phyloP scores from a whole-genome alignment of 305 asterid species.

The Fraxinus latifolia region DNA sequence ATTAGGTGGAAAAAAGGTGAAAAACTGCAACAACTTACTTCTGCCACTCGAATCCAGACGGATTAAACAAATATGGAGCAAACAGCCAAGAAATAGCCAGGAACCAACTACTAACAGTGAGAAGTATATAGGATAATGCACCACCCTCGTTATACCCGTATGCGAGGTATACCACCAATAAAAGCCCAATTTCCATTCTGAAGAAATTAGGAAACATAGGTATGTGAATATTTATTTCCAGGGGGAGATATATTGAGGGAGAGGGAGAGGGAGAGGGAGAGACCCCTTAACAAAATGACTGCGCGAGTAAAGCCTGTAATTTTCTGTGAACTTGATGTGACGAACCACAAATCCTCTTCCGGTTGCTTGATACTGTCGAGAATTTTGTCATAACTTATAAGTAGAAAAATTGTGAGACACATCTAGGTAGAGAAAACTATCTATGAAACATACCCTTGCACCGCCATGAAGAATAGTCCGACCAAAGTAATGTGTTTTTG shows the following conservation, averaged over 20 bases:
- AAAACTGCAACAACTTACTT: conserved; percentile 49
- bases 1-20: conserved; percentile 11
- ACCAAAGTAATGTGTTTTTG: conserved; percentile 91
- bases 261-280: conserved; percentile 26
- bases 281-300: conserved; percentile 91
- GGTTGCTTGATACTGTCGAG: conserved; percentile 80
- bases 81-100: conserved; percentile 79
- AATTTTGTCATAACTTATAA: not conserved
- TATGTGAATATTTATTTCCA: conserved; percentile 8
- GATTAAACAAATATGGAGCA: conserved; percentile 94
- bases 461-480: conserved; percentile 97
- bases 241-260: not conserved
- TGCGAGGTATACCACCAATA: conserved; percentile 78
- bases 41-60: conserved; percentile 97
- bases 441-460: conserved; percentile 61
- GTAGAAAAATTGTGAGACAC: conserved; percentile 15
- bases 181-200: conserved; percentile 85
- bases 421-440: conserved; percentile 24
- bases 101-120: conserved; percentile 89
- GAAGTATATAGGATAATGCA: conserved; percentile 75
- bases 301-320: conserved; percentile 80
- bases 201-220: conserved; percentile 26
- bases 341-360: conserved; percentile 89
- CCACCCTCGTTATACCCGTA: conserved; percentile 75
- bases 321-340: conserved; percentile 82